These are phyloP conservation scores for Mycena haematopus DNA, from an alignment of 768 basidiomycete genomes.

Conservation along the genomic window DNA sequence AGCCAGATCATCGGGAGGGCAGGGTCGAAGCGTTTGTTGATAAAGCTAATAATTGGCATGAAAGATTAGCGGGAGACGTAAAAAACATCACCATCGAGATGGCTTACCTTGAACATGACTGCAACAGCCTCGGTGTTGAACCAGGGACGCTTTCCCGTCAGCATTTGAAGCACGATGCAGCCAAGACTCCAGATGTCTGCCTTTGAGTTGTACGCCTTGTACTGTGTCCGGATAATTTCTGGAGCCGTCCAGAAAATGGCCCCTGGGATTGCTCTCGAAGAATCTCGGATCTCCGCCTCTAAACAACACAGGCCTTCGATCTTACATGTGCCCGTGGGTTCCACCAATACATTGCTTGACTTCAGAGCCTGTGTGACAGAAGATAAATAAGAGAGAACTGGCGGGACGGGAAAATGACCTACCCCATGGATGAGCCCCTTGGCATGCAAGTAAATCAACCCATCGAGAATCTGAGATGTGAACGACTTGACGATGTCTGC, in stretches of 20 bases:
- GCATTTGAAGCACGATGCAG: slow-evolving; percentile 84
- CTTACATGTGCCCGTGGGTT: slow-evolving; percentile 75
- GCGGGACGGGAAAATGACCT: slow-evolving; percentile 18
- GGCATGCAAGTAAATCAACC: slow-evolving; percentile 74
- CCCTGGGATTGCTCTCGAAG: slow-evolving; percentile 41
- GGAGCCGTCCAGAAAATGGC: slow-evolving; percentile 80
- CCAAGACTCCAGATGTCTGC: slow-evolving; percentile 86
- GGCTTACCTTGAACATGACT: slow-evolving; percentile 72
- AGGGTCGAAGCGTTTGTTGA: slow-evolving; percentile 24
- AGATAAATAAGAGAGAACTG: neutral
- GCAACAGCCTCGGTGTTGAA: slow-evolving; percentile 67
- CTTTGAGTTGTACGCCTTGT: slow-evolving; percentile 68
- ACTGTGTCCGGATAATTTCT: slow-evolving; percentile 49
- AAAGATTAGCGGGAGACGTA: slow-evolving; percentile 6
- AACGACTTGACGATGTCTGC: slow-evolving; percentile 76
- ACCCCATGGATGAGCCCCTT: slow-evolving; percentile 76
- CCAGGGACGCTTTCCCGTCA: slow-evolving; percentile 80
- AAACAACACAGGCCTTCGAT: slow-evolving; percentile 54
- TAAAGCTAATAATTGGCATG: slow-evolving; percentile 20
- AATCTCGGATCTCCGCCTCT: slow-evolving; percentile 49
- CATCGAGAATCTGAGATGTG: slow-evolving; percentile 73
- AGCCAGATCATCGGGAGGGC: slow-evolving; percentile 9
- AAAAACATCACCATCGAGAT: slow-evolving; percentile 5
- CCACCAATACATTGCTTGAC: slow-evolving; percentile 81
- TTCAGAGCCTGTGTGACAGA: slow-evolving; percentile 65